Conservation (phyloP, 2,329 filamentous ascomycete species). For the Trichoderma asperellum region DNA sequence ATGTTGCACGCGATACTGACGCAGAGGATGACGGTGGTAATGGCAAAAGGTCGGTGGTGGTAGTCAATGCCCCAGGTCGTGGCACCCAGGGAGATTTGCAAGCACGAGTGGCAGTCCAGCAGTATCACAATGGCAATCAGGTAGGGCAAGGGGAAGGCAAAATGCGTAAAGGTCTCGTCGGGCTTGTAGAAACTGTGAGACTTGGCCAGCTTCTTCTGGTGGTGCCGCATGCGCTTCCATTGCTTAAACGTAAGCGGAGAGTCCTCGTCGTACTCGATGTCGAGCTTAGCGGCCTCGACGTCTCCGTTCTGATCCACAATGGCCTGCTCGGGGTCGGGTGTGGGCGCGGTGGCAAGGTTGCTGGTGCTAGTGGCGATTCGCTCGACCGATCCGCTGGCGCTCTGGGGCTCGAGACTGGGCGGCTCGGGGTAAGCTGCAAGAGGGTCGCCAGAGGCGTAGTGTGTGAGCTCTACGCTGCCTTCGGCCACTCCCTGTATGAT, state of each 20-base stretch:
- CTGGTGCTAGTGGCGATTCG: conserved; percentile 15
- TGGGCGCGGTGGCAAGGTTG: conserved; percentile 1
- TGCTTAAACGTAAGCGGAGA: conserved; percentile 68
- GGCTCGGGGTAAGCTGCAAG: conserved; percentile 12
- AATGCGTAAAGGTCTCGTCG: conserved; percentile 81
- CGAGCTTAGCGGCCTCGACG: conserved; percentile 46
- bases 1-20: conserved; percentile 80
- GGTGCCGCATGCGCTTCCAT: conserved; percentile 71
- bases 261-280: conserved; percentile 51
- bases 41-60: conserved; percentile 66
- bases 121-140: conserved; percentile 79
- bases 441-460: conserved; percentile 12
- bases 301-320: conserved; percentile 36
- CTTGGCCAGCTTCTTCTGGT: conserved; percentile 78
- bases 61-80: conserved; percentile 81
- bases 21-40: conserved; percentile 81
- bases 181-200: conserved; percentile 90
- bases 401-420: conserved; percentile 5
- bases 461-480: conserved; percentile 29
- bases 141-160: conserved; percentile 74
- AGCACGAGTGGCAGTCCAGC: conserved; percentile 75
- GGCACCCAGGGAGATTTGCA: conserved; percentile 79
- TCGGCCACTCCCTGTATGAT: not conserved
- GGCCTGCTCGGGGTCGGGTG: not conserved
- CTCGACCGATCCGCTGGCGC: conserved; percentile 15